Base-by-base conservation (phyloP, 108 stramenopile species). In the Skeletonema menzelii region DNA sequence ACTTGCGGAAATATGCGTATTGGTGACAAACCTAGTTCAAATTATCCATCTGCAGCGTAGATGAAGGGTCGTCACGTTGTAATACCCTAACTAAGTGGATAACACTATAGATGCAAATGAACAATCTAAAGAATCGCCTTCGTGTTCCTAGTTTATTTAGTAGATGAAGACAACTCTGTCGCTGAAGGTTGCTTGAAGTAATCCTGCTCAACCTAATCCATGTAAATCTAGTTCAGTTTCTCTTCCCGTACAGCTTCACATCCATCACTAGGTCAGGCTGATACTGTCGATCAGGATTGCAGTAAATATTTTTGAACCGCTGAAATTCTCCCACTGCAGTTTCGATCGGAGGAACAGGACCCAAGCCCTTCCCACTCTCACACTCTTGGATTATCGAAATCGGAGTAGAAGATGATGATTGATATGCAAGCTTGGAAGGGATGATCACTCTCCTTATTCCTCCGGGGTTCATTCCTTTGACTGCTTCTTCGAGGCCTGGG, bases 211-310 rank as follows among this genome's bases (percentile, higher is more conserved):
- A 42, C 15, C 15, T 15, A 42, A 42, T n/a, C 15, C 40, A 0
- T n/a, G 40, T n/a, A n/a, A n/a, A 42, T 42, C 49, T 53, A 53
- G 49, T 53, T 53, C n/a, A 53, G 49, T 53, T 53, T 7, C 83
- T 82, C 72, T 80, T 73, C 37, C 89, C 87, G 37, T 87, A 91
- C 0, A 91, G 61, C 58, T 89, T 86, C 40, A 89, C 74, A 66
- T 91, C 91, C 80, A 91, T 83, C 8, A 89, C 88, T 40, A 91
- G 67, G 65, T 91, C 91, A 8, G 91, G 91, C 64, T 91, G 88
- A 69, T 91, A 91, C 34, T 73, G 79, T 65, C 85, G 65, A 27
- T 86, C 73, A 11, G 87, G 65, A 81, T 88, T 91, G 76, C 87
- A 88, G 67, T 91, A 90, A 59, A 91, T 91, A 69, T 91, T 91